Evolutionary conservation across 345 rosid genomes (phyloP).

Genomic region (Salix caprea): DNA sequence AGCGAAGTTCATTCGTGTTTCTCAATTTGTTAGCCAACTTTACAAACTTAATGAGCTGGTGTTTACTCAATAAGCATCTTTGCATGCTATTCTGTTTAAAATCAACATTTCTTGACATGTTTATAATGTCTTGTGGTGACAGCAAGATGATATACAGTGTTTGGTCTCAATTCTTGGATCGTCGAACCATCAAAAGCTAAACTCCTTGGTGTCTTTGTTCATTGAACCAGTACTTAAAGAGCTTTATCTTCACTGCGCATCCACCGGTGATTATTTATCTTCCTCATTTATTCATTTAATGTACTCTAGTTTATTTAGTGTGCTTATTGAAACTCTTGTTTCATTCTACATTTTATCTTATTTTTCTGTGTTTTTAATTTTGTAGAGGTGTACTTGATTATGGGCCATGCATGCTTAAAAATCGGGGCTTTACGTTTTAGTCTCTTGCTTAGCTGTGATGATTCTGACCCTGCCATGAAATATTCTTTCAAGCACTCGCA

Average conservation of each 20-base stretch:
- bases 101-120: too few species aligned
- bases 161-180: conserved; percentile 50
- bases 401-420: conserved; percentile 66
- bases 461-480: conserved; percentile 76
- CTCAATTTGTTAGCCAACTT: background rate
- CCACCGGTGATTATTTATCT: conserved; percentile 35
- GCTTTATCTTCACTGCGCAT: conserved; percentile 47
- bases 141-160: conserved; percentile 42
- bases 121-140: conserved; percentile 9
- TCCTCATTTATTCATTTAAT: conserved; percentile 9
- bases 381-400: conserved; percentile 44
- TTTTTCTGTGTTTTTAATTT: conserved; percentile 3
- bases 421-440: conserved; percentile 71
- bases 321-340: background rate
- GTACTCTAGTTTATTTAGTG: background rate
- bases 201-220: conserved; percentile 35
- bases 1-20: background rate
- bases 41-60: too few species aligned
- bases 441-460: conserved; percentile 63
- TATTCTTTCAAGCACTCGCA: conserved; percentile 53
- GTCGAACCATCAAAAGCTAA: conserved; percentile 60
- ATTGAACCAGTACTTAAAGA: conserved; percentile 55
- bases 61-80: too few species aligned
- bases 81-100: too few species aligned
- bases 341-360: background rate